Evolutionary conservation across 345 rosid genomes (phyloP).

Genomic region (Rubroshorea leprosula): DNA sequence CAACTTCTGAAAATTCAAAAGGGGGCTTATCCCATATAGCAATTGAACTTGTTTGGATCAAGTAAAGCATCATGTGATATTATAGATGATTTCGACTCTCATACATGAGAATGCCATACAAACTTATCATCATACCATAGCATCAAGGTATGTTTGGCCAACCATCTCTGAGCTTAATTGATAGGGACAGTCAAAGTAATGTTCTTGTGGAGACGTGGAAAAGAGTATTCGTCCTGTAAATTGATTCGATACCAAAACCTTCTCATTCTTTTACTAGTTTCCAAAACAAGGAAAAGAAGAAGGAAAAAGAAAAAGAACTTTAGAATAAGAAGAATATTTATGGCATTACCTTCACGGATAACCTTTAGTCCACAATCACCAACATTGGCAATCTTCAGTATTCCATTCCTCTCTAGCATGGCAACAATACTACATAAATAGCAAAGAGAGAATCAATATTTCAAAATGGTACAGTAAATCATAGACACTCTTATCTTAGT

Average conservation of each 20-base stretch:
- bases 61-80: background rate
- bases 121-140: slow-evolving; percentile 45
- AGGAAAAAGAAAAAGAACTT: background rate
- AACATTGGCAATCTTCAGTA: slow-evolving; percentile 62
- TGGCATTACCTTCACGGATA: slow-evolving; percentile 52
- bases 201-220: slow-evolving; percentile 77
- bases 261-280: background rate
- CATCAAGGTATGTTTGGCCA: slow-evolving; percentile 81
- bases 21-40: background rate
- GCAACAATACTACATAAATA: slow-evolving; percentile 52
- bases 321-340: background rate
- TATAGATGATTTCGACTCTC: background rate
- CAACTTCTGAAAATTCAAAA: background rate
- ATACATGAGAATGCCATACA: background rate
- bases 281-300: too few species aligned
- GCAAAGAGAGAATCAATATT: slow-evolving; percentile 16
- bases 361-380: slow-evolving; percentile 86
- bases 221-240: slow-evolving; percentile 56
- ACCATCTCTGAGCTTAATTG: slow-evolving; percentile 76
- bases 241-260: background rate
- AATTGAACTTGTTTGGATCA: background rate
- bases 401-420: slow-evolving; percentile 65
- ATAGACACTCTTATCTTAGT: background rate
- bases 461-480: background rate
- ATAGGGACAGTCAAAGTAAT: slow-evolving; percentile 84